Evolutionary conservation across 805 yeast genomes (phyloP).

Genomic region (Maudiozyma turicensis): DNA sequence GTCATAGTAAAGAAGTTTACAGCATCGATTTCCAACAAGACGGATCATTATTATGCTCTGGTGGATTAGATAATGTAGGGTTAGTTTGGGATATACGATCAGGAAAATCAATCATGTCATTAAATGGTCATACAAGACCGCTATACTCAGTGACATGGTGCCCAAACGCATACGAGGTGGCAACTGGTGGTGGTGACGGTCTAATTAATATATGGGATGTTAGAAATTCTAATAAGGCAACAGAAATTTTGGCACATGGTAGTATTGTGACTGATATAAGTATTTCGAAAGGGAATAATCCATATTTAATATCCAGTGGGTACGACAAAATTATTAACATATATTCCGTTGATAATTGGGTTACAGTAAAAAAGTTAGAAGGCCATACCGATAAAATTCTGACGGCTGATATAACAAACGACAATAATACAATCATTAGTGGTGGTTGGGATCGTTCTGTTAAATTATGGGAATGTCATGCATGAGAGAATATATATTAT

Average conservation of each 20-base stretch:
- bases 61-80: conserved; percentile 67
- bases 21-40: conserved; percentile 57
- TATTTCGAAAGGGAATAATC: conserved; percentile 38
- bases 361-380: conserved; percentile 38
- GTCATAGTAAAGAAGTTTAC: conserved; percentile 69
- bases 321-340: conserved; percentile 62
- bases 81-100: conserved; percentile 80
- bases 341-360: conserved; percentile 68
- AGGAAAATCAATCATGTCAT: conserved; percentile 51
- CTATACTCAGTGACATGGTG: conserved; percentile 69
- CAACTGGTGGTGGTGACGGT: conserved; percentile 81
- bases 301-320: conserved; percentile 48
- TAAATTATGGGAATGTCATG: conserved; percentile 44
- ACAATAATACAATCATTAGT: conserved; percentile 39
- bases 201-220: conserved; percentile 80
- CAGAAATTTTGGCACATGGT: conserved; percentile 61
- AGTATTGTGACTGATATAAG: conserved; percentile 59
- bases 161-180: conserved; percentile 61
- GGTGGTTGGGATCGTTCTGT: conserved; percentile 83
- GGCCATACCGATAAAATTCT: conserved; percentile 63
- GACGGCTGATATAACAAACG: conserved; percentile 47
- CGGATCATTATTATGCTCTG: conserved; percentile 68
- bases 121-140: conserved; percentile 64
- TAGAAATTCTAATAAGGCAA: conserved; percentile 31
- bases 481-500: neutral